Evolutionary conservation across 2,329 filamentous ascomycete species (phyloP).

Genomic region (Fusarium paranaense): DNA sequence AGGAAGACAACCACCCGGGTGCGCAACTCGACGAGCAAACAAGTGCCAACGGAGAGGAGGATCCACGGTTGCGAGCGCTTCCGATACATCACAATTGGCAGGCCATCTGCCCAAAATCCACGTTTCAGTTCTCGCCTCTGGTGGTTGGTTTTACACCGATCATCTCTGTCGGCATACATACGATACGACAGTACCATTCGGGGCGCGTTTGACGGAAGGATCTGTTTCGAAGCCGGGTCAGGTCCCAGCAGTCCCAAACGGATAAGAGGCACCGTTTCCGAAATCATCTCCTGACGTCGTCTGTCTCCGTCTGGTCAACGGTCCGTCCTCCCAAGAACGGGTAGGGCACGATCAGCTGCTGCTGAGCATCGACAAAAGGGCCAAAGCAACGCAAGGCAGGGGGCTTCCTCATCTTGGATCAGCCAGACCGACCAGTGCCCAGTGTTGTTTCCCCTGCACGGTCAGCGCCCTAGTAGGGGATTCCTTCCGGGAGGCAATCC

Average conservation of each 20-base stretch:
- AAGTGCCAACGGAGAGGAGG: slow-evolving; percentile 3
- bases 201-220: background rate
- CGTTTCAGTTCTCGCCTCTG: slow-evolving; percentile 1
- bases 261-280: slow-evolving; percentile 1
- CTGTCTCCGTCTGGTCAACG: background rate
- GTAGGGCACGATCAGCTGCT: background rate
- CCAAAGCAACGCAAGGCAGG: slow-evolving; percentile 9
- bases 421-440: slow-evolving; percentile 8
- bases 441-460: slow-evolving; percentile 27
- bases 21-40: background rate
- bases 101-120: background rate
- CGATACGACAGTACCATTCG: background rate
- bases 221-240: background rate
- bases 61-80: background rate
- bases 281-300: background rate
- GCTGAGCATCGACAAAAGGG: slow-evolving; percentile 22
- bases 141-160: background rate
- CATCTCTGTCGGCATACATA: background rate
- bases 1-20: slow-evolving; percentile 7
- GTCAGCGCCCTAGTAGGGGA: slow-evolving; percentile 9
- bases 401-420: slow-evolving; percentile 3
- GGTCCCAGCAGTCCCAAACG: background rate
- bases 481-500: slow-evolving; percentile 34
- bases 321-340: background rate
- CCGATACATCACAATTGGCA: slow-evolving; percentile 12